Evolutionary conservation across 1,284 basidiomycete genomes (phyloP), one percentile per base, ranked within the genome.

Genomic region (Anthracocystis setariae): DNA sequence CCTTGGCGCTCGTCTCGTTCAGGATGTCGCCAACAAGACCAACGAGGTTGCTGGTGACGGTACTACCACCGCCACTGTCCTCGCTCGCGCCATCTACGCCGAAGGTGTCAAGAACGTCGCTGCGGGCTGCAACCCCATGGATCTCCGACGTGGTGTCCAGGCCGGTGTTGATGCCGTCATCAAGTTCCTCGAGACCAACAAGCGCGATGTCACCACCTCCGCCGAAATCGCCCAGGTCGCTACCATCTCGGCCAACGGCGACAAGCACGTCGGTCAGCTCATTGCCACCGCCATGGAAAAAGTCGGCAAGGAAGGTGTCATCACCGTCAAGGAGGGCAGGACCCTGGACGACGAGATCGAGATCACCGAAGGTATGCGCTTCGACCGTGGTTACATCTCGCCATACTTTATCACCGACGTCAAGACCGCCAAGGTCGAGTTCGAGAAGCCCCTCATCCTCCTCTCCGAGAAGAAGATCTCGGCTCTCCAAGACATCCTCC

Each of bases 201-300:
- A 96, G 80, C 91, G 94, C 83, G 92, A 90, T 47, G 93, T 98
- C 85, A 98, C 94, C 76, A 98, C 95, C 43, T 93, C 91, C 17
- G 92, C 93, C 50, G 95, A 98, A 86, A 98, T 98, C 81, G 93
- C 95, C 21, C 92, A 94, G 85, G 94, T 98, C 69, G 95, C 95
- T 18, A 98, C 95, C 78, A 98, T 98, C 84, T 96, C 93, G 42
- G 95, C 94, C 58, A 98, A 98, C 85, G 95, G 94, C 66, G 94
- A 98, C 85, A 87, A 86, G 20, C 94, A 98, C 84, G 89, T 98
- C 76, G 95, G 95, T 55, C 90, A 91, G 84, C 89, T 98, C 81
- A 98, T 98, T 84, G 94, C 95, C n/a, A 93, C 94, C 82, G 95
- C 95, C 3, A 98, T 98, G 95, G 95, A 98, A 86, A 97, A 97